phyloP scores from a whole-genome alignment of 192 early-diverging fungal species.

The Podila verticillata region DNA sequence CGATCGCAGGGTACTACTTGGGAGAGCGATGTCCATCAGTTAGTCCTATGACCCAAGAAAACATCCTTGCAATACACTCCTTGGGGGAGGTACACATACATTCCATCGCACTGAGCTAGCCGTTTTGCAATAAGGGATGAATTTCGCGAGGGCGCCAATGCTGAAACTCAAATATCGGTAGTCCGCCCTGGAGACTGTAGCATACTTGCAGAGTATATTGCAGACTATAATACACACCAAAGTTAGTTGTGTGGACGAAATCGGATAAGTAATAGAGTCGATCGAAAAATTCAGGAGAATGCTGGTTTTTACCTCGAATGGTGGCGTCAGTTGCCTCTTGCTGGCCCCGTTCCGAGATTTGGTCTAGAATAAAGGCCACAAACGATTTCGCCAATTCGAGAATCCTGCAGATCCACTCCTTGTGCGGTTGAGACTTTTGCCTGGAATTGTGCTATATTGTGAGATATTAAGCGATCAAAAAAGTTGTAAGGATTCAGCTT shows the following conservation, averaged over 20 bases:
- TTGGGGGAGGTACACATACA: not conserved
- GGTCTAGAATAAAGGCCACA: not conserved
- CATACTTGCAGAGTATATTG: slow-evolving; percentile 31
- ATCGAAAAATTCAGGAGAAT: not conserved
- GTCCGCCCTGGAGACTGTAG: slow-evolving; percentile 19
- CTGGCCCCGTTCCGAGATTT: not conserved
- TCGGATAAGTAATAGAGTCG: too few relatives aligned
- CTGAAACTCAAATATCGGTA: not conserved
- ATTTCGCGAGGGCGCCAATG: not conserved
- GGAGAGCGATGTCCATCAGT: not conserved
- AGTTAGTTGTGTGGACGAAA: not conserved
- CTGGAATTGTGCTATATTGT: not conserved
- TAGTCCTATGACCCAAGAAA: not conserved
- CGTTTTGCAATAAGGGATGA: not conserved
- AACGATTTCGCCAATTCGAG: not conserved
- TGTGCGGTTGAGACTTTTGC: not conserved
- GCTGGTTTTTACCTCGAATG: slow-evolving; percentile 18
- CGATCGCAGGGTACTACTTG: not conserved
- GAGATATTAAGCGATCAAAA: too few relatives aligned
- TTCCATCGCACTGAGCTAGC: not conserved
- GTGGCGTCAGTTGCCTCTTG: not conserved
- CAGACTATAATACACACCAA: slow-evolving; percentile 8
- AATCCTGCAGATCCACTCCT: not conserved
- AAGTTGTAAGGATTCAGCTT: too few relatives aligned
- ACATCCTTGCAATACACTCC: not conserved